A percentile compares a stretch with the other conserved stretches of the same genome.
These are phyloP conservation scores for Moricandia moricandioides DNA, from an alignment of 345 rosid species.

Conservation along the genomic window DNA sequence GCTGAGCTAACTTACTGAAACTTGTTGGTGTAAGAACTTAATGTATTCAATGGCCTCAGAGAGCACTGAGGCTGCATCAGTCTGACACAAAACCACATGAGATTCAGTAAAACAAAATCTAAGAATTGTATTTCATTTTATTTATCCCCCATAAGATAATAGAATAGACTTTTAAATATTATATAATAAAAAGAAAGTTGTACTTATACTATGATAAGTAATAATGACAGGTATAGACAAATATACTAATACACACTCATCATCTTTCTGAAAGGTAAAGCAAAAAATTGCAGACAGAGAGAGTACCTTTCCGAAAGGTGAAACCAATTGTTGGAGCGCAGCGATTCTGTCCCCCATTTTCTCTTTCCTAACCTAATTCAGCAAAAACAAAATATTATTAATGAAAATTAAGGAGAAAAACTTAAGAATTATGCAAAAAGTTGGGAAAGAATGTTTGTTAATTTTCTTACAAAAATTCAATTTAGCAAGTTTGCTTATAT, in stretches of 20 bases:
- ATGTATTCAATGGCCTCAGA: conserved; percentile 95
- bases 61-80: conserved; percentile 99
- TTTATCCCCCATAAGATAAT: conserved; percentile 3
- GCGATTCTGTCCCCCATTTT: conserved; percentile 82
- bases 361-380: conserved; percentile 88
- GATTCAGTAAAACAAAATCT: conserved; percentile 38
- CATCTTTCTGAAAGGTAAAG: conserved; percentile 41
- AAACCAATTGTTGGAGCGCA: too few relatives aligned
- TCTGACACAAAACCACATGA: conserved; percentile 56
- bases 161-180: conserved; percentile 6
- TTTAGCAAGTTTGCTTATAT: not conserved
- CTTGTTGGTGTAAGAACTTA: conserved; percentile 93
- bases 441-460: not conserved
- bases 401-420: not conserved
- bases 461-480: not conserved
- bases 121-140: conserved; percentile 27
- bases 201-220: conserved; percentile 23
- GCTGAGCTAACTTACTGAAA: conserved; percentile 59
- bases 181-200: not conserved
- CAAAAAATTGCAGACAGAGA: conserved; percentile 4
- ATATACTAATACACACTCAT: conserved; percentile 40
- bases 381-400: not conserved
- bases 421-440: conserved; percentile 11
- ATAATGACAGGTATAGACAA: conserved; percentile 29
- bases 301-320: too few relatives aligned